These are phyloP conservation scores for Neofusicoccum umdonicola DNA, from an alignment of 2,329 filamentous ascomycete genomes.

Conservation along the genomic window DNA sequence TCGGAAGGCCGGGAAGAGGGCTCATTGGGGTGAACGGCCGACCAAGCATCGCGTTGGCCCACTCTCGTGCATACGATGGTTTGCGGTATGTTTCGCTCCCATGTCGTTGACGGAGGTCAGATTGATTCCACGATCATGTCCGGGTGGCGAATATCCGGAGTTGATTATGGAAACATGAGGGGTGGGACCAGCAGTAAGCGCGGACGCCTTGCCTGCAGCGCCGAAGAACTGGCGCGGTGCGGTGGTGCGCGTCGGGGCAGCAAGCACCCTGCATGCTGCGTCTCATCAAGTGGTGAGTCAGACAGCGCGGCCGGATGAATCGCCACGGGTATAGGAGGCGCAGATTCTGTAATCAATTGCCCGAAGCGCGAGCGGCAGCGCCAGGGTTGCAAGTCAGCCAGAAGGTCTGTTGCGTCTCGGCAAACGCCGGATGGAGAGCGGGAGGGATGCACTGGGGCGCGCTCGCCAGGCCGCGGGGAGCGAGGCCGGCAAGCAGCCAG, in stretches of 20 bases:
- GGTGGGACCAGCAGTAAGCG: no score
- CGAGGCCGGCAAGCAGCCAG: no score
- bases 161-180: no score
- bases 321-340: neutral
- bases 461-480: no score
- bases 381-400: neutral
- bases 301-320: neutral
- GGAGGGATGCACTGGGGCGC: neutral
- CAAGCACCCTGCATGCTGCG: no score
- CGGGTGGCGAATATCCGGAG: neutral
- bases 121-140: neutral
- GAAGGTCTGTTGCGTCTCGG: neutral
- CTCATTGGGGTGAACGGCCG: no score
- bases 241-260: no score
- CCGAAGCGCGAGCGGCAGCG: neutral
- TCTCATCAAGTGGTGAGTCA: neutral
- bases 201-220: no score
- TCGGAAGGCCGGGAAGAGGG: no score
- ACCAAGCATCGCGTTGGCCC: no score
- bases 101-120: neutral
- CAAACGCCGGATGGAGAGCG: neutral
- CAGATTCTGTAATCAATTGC: neutral
- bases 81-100: no score
- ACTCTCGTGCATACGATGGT: neutral
- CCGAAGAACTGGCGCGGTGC: no score